A percentile compares a stretch with the other conserved stretches of the same genome.
These are phyloP conservation scores for Clavispora vitiphila DNA, from an alignment of 805 yeast species.

Conservation along the genomic window DNA sequence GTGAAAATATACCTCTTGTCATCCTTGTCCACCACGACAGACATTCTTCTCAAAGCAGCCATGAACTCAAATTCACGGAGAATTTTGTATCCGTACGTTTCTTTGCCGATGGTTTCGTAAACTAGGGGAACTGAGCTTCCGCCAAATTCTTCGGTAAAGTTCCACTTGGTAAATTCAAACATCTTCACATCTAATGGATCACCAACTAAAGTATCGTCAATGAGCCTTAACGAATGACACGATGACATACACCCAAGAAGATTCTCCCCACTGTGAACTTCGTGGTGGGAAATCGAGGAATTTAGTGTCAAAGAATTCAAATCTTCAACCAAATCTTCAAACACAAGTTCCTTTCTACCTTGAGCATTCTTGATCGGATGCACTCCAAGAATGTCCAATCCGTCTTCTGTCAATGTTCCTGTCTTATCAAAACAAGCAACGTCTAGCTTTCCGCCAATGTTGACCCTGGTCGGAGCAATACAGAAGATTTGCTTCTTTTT, in stretches of 20 bases:
- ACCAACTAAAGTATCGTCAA: slow-evolving; percentile 79
- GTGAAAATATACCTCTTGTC: slow-evolving; percentile 41
- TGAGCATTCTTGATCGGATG: slow-evolving; percentile 39
- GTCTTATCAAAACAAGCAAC: slow-evolving; percentile 93
- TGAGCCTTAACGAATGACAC: slow-evolving; percentile 80
- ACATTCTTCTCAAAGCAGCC: slow-evolving; percentile 83
- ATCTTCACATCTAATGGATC: slow-evolving; percentile 92
- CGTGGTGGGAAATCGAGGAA: slow-evolving; percentile 8
- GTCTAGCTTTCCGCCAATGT: slow-evolving; percentile 93
- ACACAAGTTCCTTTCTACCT: slow-evolving; percentile 36
- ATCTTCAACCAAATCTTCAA: slow-evolving; percentile 22
- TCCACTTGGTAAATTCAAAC: slow-evolving; percentile 87
- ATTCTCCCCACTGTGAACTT: slow-evolving; percentile 25
- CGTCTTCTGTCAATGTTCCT: slow-evolving; percentile 96
- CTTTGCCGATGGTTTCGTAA: slow-evolving; percentile 14
- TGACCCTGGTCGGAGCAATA: slow-evolving; percentile 90
- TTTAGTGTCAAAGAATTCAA: background rate
- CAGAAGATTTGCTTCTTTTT: slow-evolving; percentile 69
- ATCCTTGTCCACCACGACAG: slow-evolving; percentile 53
- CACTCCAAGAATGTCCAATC: slow-evolving; percentile 74
- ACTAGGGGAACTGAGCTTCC: slow-evolving; percentile 15
- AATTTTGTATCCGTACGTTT: slow-evolving; percentile 24
- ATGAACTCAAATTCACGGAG: slow-evolving; percentile 71
- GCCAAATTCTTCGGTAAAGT: slow-evolving; percentile 60
- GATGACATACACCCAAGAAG: slow-evolving; percentile 52